These are phyloP conservation scores for Trametes pubescens DNA, from an alignment of 1,284 basidiomycete species.

Conservation along the genomic window DNA sequence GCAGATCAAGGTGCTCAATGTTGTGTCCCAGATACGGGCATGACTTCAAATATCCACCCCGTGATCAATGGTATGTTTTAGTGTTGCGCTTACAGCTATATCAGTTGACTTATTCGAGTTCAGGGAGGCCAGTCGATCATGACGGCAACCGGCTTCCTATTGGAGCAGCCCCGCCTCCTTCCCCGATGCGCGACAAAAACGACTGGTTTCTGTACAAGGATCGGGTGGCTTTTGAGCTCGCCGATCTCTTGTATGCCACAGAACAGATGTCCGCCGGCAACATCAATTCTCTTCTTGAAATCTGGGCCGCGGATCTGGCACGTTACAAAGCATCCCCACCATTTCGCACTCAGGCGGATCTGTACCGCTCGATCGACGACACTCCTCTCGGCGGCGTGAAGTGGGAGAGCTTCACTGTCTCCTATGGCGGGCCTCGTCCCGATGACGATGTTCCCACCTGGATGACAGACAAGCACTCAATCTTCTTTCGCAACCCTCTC, in stretches of 20 bases:
- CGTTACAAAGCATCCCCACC: background rate
- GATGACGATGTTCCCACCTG: background rate
- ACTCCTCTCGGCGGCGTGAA: background rate
- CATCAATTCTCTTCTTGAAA: background rate
- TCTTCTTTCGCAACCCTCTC: background rate
- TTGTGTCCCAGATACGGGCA: no score
- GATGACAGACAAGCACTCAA: background rate
- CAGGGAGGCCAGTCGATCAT: no score
- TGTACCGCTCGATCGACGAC: background rate
- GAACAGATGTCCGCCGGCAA: constrained; percentile 1
- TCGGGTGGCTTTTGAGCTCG: background rate
- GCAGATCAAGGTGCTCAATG: no score
- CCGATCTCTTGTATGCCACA: background rate
- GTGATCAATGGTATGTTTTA: no score
- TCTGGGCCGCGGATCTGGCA: background rate
- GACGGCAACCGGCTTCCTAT: no score
- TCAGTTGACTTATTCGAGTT: no score
- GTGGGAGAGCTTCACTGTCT: background rate
- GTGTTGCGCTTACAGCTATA: no score
- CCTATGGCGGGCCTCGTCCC: background rate
- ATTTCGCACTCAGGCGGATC: background rate
- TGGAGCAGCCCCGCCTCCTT: no score
- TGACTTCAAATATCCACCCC: no score
- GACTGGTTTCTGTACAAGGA: background rate
- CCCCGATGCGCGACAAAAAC: no score